A percentile compares a stretch with the other conserved stretches of the same genome.
Conservation (phyloP, 2,329 filamentous ascomycete genomes). For the Botryotinia convoluta region DNA sequence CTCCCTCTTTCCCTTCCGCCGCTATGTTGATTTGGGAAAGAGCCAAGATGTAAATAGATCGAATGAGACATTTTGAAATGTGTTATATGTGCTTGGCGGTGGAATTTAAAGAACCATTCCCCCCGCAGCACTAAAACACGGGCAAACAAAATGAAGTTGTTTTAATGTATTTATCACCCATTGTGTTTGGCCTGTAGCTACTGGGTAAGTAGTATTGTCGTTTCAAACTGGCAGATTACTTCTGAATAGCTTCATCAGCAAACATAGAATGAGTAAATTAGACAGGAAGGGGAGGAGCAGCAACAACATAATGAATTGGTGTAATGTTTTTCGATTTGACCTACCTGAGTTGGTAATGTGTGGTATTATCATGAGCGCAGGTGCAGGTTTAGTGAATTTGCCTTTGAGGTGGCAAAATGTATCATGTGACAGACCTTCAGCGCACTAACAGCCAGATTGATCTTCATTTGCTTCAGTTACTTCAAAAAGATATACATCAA, state of each 20-base stretch:
- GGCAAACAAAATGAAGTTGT: neutral
- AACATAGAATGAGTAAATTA: neutral
- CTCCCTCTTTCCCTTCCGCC: neutral
- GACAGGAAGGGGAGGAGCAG: neutral
- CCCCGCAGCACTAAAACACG: neutral
- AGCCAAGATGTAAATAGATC: neutral
- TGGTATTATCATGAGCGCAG: neutral
- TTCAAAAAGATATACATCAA: neutral
- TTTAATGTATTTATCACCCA: neutral
- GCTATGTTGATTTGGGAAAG: neutral
- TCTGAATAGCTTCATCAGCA: neutral
- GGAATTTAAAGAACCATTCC: neutral
- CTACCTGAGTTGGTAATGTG: neutral
- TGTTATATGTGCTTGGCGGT: neutral
- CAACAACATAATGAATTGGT: neutral
- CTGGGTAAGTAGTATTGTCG: neutral
- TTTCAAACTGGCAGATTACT: neutral
- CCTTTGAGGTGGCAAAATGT: neutral
- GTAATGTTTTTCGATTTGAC: neutral
- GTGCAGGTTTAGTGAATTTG: neutral
- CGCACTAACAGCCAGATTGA: neutral
- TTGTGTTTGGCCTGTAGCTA: neutral
- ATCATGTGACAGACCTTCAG: neutral
- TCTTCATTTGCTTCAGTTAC: neutral
- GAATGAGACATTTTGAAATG: neutral